Base-by-base conservation (phyloP, 768 basidiomycete genomes). In the Xanthoconium purpureum region DNA sequence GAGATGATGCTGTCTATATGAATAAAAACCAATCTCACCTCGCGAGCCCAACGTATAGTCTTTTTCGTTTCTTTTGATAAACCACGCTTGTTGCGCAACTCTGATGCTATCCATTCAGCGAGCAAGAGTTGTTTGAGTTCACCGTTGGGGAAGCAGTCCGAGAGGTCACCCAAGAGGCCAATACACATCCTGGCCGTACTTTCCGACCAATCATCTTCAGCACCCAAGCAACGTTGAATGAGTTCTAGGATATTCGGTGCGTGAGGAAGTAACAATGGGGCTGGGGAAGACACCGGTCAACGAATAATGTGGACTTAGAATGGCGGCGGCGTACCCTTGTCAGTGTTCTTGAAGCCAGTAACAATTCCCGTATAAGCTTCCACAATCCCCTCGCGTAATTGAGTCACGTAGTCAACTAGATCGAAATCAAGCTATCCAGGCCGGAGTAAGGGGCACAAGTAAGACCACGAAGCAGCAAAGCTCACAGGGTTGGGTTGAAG, bases 331-430 rank as follows among this genome's bases (percentile, higher is more conserved):
- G 40, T 53, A 91, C 93, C 82, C 75, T 92, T 86, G 20, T 84
- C 82, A 1, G 88, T 89, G 64, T 84, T 85, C 78, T 94, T 95
- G 67, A 98, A 76, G 0, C 90, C 94, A 37, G 91, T 88, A 57
- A 98, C 86, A 60, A 99, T 88, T 28, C 96, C 95, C 6, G 91
- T 96, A 66, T 97, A 98, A 3, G 97, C 96, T 71, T 99, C 97
- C 33, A 98, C 77, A 61, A 99, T 98, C 44, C 94, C 94, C 66
- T 98, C 97, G 37, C 97, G 85, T 54, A 99, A 80, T 51, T 84
- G 84, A 51, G 84, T 80, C 44, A 96, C 92, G 66, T 98, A 98
- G 61, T 99, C 97, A 54, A 95, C 81, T 54, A 95, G 82, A 59
- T 96, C 94, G 62, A 85, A 90, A 69, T 95, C 91, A 36, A 88